Percentiles rank a stretch among this genome's conserved stretches.
Evolutionary conservation across 75 land plant genomes (phyloP).

Genomic region (Selaginella tamariscina): DNA sequence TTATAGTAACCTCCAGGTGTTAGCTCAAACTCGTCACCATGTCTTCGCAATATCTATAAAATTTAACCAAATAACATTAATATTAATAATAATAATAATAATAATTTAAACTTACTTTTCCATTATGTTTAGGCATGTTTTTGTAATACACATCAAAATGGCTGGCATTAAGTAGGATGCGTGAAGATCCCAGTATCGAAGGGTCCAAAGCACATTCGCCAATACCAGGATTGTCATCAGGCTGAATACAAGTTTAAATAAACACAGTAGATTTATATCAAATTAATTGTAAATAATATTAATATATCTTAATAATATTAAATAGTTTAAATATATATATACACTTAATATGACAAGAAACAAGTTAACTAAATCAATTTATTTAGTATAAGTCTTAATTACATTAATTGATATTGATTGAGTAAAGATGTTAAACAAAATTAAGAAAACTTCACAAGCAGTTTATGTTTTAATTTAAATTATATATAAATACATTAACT

Average conservation of each 20-base stretch:
- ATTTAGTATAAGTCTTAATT: too few relatives aligned
- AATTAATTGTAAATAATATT: too few relatives aligned
- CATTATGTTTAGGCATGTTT: conserved; percentile 73
- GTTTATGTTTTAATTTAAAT: too few relatives aligned
- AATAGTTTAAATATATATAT: too few relatives aligned
- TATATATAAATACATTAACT: too few relatives aligned
- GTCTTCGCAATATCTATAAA: conserved; percentile 63
- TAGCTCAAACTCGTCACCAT: conserved; percentile 89
- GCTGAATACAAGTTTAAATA: conserved; percentile 34
- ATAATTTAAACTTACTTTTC: conserved; percentile 41
- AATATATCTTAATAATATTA: too few relatives aligned
- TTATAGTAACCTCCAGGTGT: conserved; percentile 61
- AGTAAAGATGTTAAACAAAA: too few relatives aligned
- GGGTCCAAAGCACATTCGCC: conserved; percentile 90
- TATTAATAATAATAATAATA: not conserved
- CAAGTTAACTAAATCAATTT: too few relatives aligned
- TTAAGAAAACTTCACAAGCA: too few relatives aligned
- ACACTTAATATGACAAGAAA: too few relatives aligned
- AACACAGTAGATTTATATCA: too few relatives aligned
- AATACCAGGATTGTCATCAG: conserved; percentile 35
- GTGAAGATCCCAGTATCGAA: conserved; percentile 64
- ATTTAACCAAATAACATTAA: not conserved
- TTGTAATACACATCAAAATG: conserved; percentile 81
- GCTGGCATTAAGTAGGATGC: conserved; percentile 63
- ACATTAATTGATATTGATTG: too few relatives aligned